These are phyloP conservation scores for Apiospora sp. DNA, from an alignment of 2,329 filamentous ascomycete species.

Conservation along the genomic window DNA sequence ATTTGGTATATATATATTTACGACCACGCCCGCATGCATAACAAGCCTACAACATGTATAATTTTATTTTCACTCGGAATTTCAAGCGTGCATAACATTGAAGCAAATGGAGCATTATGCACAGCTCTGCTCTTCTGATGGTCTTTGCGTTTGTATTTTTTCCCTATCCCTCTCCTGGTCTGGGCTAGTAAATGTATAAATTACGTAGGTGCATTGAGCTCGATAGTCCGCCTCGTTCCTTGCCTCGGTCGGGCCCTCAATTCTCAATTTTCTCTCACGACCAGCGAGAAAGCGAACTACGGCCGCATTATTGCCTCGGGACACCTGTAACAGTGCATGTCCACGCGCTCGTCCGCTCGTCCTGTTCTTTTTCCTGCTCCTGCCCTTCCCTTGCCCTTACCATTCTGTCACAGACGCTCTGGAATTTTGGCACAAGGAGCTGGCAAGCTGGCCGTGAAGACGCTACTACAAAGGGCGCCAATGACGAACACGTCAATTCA, in stretches of 20 bases:
- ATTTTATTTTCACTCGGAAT: neutral
- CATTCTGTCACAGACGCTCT: neutral
- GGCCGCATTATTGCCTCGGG: conserved; percentile 5
- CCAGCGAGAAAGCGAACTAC: conserved; percentile 18
- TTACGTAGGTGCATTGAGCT: conserved; percentile 2
- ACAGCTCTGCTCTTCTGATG: neutral
- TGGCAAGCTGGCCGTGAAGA: neutral
- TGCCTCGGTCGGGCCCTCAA: conserved; percentile 1
- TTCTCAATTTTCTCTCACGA: neutral
- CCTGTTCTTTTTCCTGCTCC: too few relatives aligned
- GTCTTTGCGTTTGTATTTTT: neutral
- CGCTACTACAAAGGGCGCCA: neutral
- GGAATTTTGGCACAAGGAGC: neutral
- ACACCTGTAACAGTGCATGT: neutral
- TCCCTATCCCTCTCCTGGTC: too few relatives aligned
- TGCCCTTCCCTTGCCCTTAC: neutral
- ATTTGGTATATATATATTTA: too few relatives aligned
- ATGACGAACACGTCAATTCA: conserved; percentile 14
- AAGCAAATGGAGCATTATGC: neutral
- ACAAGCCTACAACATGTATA: too few relatives aligned
- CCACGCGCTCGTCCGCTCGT: neutral
- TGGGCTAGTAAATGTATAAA: neutral
- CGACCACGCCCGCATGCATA: too few relatives aligned
- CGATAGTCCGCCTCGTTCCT: conserved; percentile 14
- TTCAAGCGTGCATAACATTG: neutral